Evolutionary conservation across 805 yeast genomes (phyloP).

Genomic region (Saturnispora bothae): DNA sequence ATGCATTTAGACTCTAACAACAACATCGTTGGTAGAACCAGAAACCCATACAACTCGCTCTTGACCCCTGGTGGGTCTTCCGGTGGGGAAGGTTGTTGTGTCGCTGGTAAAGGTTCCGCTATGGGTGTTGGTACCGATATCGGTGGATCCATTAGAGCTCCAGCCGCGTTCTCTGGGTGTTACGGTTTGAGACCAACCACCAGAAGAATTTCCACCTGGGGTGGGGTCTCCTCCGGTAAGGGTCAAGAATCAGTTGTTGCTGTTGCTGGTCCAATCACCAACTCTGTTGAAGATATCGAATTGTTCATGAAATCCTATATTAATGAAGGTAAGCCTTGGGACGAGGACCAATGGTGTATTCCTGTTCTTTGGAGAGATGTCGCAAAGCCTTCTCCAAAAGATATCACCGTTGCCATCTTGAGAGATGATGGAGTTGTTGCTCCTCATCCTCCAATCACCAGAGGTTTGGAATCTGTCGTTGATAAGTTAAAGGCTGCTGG

Average conservation of each 20-base stretch:
- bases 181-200: conserved; percentile 57
- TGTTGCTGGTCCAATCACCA: conserved; percentile 60
- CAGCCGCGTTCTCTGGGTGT: conserved; percentile 54
- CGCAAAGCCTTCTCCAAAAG: conserved; percentile 27
- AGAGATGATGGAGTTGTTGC: conserved; percentile 56
- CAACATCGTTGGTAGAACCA: conserved; percentile 48
- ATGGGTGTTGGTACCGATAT: conserved; percentile 56
- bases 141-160: conserved; percentile 61
- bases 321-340: conserved; percentile 59
- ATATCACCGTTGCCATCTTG: conserved; percentile 50
- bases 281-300: conserved; percentile 56
- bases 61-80: conserved; percentile 65
- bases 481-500: conserved; percentile 49
- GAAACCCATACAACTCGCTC: conserved; percentile 46
- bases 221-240: conserved; percentile 44
- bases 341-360: conserved; percentile 32
- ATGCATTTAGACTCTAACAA: conserved; percentile 61
- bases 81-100: conserved; percentile 61
- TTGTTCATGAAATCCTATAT: conserved; percentile 53
- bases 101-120: conserved; percentile 48
- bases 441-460: conserved; percentile 54
- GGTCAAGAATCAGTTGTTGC: conserved; percentile 60
- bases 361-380: conserved; percentile 47
- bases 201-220: conserved; percentile 37
- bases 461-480: conserved; percentile 46